Conservation (phyloP, 139 green algal genomes). For the Chlorella sp. region DNA sequence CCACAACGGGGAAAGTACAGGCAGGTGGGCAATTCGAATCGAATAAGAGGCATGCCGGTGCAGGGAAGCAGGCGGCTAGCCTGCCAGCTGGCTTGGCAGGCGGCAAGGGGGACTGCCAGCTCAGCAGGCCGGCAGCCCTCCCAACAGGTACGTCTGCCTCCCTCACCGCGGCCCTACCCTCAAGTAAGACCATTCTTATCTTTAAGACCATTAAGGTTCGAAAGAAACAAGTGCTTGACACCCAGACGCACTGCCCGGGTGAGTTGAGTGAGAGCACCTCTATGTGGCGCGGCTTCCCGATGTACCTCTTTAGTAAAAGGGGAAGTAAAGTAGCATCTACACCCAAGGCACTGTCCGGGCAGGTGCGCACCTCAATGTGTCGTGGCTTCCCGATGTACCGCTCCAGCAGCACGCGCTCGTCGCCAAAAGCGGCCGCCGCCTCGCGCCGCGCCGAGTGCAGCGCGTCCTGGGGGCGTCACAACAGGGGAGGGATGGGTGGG, state of each 20-base stretch:
- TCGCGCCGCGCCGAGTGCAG: conserved; percentile 75
- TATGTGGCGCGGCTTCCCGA: conserved; percentile 77
- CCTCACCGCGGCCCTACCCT: no score
- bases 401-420: conserved; percentile 88
- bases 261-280: conserved; percentile 73
- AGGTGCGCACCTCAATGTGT: conserved; percentile 80
- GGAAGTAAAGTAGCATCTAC: no score
- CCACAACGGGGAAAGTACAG: no score
- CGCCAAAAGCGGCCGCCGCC: conserved; percentile 73
- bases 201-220: no score
- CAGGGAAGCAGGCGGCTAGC: no score
- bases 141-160: not conserved
- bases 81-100: no score
- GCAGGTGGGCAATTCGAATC: not conserved
- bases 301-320: conserved; percentile 89
- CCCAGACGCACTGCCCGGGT: no score
- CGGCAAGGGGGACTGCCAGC: no score
- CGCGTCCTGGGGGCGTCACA: conserved; percentile 44
- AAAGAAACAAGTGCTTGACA: no score
- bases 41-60: not conserved
- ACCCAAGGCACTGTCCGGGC: no score
- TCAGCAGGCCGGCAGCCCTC: not conserved
- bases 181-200: no score
- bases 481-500: not conserved
- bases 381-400: conserved; percentile 75